Percentiles rank a stretch among this genome's conserved stretches.
These are phyloP conservation scores for Inga leiocalycina DNA, from an alignment of 306 rosid species.

Conservation along the genomic window DNA sequence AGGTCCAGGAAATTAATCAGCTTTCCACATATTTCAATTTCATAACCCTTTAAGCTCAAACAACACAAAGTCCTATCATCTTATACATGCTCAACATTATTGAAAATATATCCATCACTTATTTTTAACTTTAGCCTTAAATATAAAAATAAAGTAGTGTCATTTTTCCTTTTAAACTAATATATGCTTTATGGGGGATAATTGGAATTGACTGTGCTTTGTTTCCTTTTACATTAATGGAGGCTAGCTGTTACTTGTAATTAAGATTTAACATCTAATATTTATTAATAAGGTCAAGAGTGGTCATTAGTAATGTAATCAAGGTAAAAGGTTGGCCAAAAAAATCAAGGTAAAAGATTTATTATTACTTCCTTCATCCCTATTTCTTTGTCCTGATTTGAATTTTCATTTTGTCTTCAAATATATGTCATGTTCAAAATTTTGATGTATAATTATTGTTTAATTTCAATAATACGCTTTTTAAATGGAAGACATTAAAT, in stretches of 20 bases:
- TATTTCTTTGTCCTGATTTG: no score
- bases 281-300: background rate
- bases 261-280: background rate
- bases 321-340: no score
- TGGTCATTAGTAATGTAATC: no score
- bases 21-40: constrained; percentile 14
- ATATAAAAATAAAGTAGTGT: no score
- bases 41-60: constrained; percentile 6
- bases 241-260: background rate
- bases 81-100: background rate
- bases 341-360: no score
- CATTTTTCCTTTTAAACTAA: background rate
- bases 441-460: no score
- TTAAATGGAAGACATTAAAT: no score
- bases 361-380: no score
- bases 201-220: background rate
- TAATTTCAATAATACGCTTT: no score
- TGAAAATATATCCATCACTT: background rate
- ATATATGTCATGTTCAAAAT: no score
- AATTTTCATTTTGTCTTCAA: no score
- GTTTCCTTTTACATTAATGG: background rate
- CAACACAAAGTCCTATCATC: background rate
- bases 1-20: background rate
- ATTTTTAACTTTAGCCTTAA: background rate
- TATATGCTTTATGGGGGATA: background rate